Evolutionary conservation across 1,139 yeast genomes (phyloP).

Genomic region (Diutina ranongensis): DNA sequence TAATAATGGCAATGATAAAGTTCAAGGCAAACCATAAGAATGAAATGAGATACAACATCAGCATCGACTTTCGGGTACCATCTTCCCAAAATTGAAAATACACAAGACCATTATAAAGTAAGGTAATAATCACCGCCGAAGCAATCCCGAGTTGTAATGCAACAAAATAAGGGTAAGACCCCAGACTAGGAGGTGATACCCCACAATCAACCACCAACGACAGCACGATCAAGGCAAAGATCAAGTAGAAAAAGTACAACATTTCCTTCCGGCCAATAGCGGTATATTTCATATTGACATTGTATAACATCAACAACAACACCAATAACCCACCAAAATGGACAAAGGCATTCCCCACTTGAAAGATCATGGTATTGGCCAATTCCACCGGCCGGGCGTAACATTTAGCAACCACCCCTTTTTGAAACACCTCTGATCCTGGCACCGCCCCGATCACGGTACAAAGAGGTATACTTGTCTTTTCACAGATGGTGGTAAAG

Average conservation of each 20-base stretch:
- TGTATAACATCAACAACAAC: slow-evolving; percentile 61
- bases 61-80: slow-evolving; percentile 60
- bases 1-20: slow-evolving; percentile 55
- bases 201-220: slow-evolving; percentile 83
- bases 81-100: slow-evolving; percentile 93
- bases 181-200: slow-evolving; percentile 77
- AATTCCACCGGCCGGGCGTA: slow-evolving; percentile 78
- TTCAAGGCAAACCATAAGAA: slow-evolving; percentile 46
- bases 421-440: slow-evolving; percentile 15
- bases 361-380: slow-evolving; percentile 86
- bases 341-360: slow-evolving; percentile 80
- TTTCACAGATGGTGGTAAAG: slow-evolving; percentile 54
- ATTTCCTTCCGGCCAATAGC: slow-evolving; percentile 90
- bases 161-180: slow-evolving; percentile 70
- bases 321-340: slow-evolving; percentile 66
- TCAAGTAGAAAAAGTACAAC: slow-evolving; percentile 57
- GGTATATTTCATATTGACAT: slow-evolving; percentile 74
- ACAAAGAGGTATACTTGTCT: slow-evolving; percentile 71
- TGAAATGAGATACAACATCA: slow-evolving; percentile 39
- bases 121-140: slow-evolving; percentile 56
- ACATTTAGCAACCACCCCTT: slow-evolving; percentile 66
- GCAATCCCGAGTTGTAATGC: slow-evolving; percentile 68
- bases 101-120: slow-evolving; percentile 63
- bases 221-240: slow-evolving; percentile 45
- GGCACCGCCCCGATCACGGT: slow-evolving; percentile 38